Evolutionary conservation across 495 filamentous ascomycete species (phyloP).

Genomic region (Lasiosphaeria miniovina): DNA sequence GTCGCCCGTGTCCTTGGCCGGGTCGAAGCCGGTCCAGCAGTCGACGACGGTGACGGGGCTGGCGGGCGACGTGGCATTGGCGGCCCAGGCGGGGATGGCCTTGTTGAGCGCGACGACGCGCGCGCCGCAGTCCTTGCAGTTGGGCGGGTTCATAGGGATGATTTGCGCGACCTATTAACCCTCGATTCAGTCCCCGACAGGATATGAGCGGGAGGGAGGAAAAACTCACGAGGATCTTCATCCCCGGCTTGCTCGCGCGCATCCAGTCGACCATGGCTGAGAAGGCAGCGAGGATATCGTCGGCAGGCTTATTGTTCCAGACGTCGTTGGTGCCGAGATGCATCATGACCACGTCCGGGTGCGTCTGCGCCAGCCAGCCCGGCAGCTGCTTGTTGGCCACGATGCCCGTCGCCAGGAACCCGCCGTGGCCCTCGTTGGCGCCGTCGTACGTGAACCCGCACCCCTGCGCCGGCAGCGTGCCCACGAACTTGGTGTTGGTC

Average conservation of each 20-base stretch:
- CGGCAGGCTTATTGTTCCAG: constrained; percentile 32
- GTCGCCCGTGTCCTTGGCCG: constrained; percentile 33
- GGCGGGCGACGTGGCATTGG: constrained; percentile 28
- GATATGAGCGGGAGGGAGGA: no score
- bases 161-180: constrained; percentile 43
- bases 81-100: constrained; percentile 41
- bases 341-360: constrained; percentile 45
- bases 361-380: constrained; percentile 38
- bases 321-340: constrained; percentile 51
- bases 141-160: constrained; percentile 40
- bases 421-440: constrained; percentile 46
- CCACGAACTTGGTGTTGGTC: constrained; percentile 39
- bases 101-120: constrained; percentile 36
- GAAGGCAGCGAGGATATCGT: constrained; percentile 38
- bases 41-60: constrained; percentile 45
- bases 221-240: constrained; percentile 39
- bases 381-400: constrained; percentile 38
- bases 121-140: constrained; percentile 28
- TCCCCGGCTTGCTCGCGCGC: constrained; percentile 38
- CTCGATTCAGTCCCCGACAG: background rate
- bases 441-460: constrained; percentile 44
- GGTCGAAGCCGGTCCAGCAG: constrained; percentile 41
- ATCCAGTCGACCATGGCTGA: constrained; percentile 38
- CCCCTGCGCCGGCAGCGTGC: constrained; percentile 34
- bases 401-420: constrained; percentile 41